Evolutionary conservation across 1,284 basidiomycete species (phyloP), one percentile per base, ranked within the genome.

Genomic region (Taiwanofungus camphoratus): DNA sequence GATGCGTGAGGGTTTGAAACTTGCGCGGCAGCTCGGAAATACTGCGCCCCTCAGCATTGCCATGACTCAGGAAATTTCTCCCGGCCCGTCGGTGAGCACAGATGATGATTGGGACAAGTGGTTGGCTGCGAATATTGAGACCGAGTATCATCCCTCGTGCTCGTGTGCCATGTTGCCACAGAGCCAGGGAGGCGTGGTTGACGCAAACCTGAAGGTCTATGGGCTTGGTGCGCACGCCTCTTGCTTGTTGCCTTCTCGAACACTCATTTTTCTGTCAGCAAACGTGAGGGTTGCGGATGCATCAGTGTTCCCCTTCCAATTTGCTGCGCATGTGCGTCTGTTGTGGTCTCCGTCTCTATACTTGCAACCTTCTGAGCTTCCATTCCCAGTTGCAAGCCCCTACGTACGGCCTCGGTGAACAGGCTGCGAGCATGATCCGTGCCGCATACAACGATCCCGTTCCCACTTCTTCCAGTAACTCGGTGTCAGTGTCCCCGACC

Each of bases 391-490:
- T 75, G 48, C 64, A 73, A 62, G 71, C 76, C 13, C 68, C 78
- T 3, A 73, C 76, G 2, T 91, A 84, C 57, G 87, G 81, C 21
- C 65, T 87, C 36, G 83, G 82, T 4, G 83, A 88, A 62, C 77
- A 77, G 58, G 82, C 75, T 0, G 72, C 81, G 4, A 71, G 73
- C 35, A 67, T 87, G 43, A 78, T 87, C 59, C 73, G 75, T 11
- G 59, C 63, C 16, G 57, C 63, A 34, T 69, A 69, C 56, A 69
- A 70, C 48, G 63, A n/a, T n/a, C n/a, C n/a, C n/a, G n/a, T n/a
- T n/a, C n/a, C n/a, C n/a, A n/a, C n/a, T n/a, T n/a, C n/a, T n/a
- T n/a, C n/a, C n/a, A n/a, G n/a, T n/a, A n/a, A n/a, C n/a, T n/a
- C n/a, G n/a, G n/a, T n/a, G n/a, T n/a, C n/a, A n/a, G n/a, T n/a